Base-by-base conservation (phyloP, 106 monocot genomes). In the Dendrobium chrysotoxum region DNA sequence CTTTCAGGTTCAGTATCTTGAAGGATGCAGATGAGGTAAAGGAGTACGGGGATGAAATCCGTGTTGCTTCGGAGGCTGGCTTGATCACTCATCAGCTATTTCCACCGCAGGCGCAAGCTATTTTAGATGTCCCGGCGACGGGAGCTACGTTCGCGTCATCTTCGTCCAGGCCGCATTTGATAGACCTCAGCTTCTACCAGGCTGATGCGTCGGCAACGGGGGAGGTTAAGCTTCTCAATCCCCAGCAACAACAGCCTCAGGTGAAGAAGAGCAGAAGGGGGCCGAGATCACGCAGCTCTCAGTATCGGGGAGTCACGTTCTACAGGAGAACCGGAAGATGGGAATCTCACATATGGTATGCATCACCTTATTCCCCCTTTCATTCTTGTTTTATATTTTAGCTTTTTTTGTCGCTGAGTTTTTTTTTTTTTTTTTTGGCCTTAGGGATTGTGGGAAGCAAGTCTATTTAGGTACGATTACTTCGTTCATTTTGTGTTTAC, bases 331-430 rank as follows among this genome's bases (percentile, higher is more conserved):
- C 91, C 2, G 88, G 91, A 21, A 82, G 91, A 85, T 91, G 91
- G 91, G 91, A 91, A 75, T 91, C 91, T 18, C 91, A 91, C 64
- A 91, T 91, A 55, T 91, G 91, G 91, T 91, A 45, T 50, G 78
- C 58, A 47, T 41, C 9, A 12, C 8, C 30, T 16, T 76, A 11
- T 35, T 25, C 20, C 12, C 2, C 44, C 9, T 12, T 8, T 18
- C 75, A 1, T 28, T 45, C 18, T 77, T 70, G 40, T n/a, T 61
- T 30, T 58, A 76, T 28, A 16, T 38, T 31, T 67, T 12, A 50
- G 35, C 21, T 0, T 13, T 8, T 45, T 53, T 10, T 10, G 38
- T 74, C 12, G 40, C 47, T 20, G 75, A 44, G 50, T 1, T 46
- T 12, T 12, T 46, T 21, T 75, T 18, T 50, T 44, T 35, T 40